Evolutionary conservation across 495 filamentous ascomycete species (phyloP).

Genomic region (Lasiosphaeris hirsuta): DNA sequence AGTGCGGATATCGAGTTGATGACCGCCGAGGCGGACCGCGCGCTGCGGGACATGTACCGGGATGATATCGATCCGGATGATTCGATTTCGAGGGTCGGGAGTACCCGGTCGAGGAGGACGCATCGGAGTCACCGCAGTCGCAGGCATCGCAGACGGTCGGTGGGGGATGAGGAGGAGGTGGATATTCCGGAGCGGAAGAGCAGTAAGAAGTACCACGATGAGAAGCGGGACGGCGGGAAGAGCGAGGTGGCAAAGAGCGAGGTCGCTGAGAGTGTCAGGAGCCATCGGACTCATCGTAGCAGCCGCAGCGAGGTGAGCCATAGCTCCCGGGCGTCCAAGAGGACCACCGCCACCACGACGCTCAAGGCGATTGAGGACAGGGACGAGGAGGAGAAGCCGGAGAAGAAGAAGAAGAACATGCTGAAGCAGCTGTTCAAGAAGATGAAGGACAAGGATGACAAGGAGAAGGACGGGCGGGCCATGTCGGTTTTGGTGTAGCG

Average conservation of each 20-base stretch:
- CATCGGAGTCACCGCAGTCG: constrained; percentile 25
- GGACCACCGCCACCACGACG: constrained; percentile 25
- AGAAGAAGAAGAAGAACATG: constrained; percentile 48
- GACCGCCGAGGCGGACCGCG: constrained; percentile 67
- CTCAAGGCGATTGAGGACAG: constrained; percentile 33
- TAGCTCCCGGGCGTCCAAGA: constrained; percentile 25
- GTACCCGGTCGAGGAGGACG: constrained; percentile 19
- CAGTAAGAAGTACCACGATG: constrained; percentile 24
- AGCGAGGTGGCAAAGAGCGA: constrained; percentile 23
- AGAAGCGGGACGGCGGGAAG: neutral
- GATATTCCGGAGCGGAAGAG: constrained; percentile 30
- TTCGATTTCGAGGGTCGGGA: constrained; percentile 24
- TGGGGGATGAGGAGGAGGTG: constrained; percentile 15
- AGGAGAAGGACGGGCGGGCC: constrained; percentile 13
- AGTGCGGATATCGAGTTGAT: constrained; percentile 85
- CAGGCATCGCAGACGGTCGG: constrained; percentile 27
- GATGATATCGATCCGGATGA: constrained; percentile 27
- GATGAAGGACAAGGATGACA: constrained; percentile 43
- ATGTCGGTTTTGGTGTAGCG: constrained; percentile 5
- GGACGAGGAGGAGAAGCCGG: constrained; percentile 31
- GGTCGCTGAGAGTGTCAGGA: constrained; percentile 28
- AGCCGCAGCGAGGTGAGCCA: constrained; percentile 1
- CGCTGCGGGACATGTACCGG: constrained; percentile 39
- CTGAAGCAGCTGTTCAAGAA: constrained; percentile 49
- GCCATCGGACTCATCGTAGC: constrained; percentile 19